Conservation (phyloP, 2,329 filamentous ascomycete genomes). For the Trichoderma lentiforme region DNA sequence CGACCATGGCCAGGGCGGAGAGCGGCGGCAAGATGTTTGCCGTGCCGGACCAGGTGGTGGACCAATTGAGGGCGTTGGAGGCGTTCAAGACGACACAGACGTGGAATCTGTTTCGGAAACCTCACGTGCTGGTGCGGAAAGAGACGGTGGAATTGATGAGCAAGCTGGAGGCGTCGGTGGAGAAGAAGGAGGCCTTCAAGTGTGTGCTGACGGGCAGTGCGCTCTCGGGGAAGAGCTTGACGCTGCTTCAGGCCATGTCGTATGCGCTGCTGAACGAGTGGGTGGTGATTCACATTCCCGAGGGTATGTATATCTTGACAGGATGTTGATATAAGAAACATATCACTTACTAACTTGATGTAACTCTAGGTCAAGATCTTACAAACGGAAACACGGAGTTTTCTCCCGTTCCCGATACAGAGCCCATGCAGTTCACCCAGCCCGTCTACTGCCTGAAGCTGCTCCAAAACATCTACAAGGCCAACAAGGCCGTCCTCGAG, state of each 20-base stretch:
- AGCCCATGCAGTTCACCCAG: constrained; percentile 67
- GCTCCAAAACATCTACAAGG: constrained; percentile 67
- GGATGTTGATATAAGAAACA: no score
- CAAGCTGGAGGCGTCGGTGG: constrained; percentile 55
- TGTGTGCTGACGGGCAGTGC: constrained; percentile 70
- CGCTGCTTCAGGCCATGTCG: constrained; percentile 78
- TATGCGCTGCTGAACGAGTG: constrained; percentile 80
- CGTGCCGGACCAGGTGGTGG: constrained; percentile 67
- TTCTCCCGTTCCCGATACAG: constrained; percentile 59
- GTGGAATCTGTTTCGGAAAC: constrained; percentile 82
- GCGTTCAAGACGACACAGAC: constrained; percentile 88
- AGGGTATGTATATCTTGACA: constrained; percentile 58
- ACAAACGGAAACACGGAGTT: constrained; percentile 80
- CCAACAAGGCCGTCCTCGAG: constrained; percentile 66
- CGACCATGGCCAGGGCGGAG: constrained; percentile 52
- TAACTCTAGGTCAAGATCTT: constrained; percentile 64
- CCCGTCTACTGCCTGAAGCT: constrained; percentile 72
- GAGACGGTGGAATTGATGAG: constrained; percentile 73
- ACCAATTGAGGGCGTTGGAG: constrained; percentile 77
- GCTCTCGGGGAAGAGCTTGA: constrained; percentile 80
- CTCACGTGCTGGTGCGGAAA: constrained; percentile 71
- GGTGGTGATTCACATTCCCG: constrained; percentile 85
- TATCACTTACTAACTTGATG: no score
- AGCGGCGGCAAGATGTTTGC: constrained; percentile 65
- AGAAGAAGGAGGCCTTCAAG: constrained; percentile 53